Conservation (phyloP, 257 asterid genomes). For the Solanum pinnatisectum region DNA sequence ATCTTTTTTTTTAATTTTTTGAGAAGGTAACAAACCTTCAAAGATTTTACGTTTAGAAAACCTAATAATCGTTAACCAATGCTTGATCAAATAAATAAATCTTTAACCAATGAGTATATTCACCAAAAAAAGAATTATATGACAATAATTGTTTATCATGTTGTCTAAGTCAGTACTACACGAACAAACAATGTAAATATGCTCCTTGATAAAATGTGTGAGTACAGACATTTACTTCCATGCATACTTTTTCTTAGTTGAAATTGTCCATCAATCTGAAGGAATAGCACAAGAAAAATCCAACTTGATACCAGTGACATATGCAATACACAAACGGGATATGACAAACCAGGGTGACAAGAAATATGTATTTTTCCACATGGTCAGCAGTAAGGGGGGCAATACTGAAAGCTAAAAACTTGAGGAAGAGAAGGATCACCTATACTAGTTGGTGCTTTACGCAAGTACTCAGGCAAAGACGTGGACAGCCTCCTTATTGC, state of each 20-base stretch:
- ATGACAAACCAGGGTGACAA: neutral
- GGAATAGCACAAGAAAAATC: neutral
- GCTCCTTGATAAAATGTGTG: neutral
- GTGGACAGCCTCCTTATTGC: neutral
- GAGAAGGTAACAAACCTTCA: neutral
- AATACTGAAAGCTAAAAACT: neutral
- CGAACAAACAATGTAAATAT: neutral
- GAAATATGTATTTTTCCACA: neutral
- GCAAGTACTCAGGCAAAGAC: neutral
- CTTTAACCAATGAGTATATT: neutral
- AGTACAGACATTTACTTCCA: neutral
- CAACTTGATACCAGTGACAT: neutral
- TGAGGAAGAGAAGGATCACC: neutral
- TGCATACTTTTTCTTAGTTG: neutral
- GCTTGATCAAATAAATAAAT: neutral
- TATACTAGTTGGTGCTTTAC: neutral
- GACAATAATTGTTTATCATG: neutral
- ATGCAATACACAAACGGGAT: neutral
- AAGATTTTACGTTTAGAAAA: neutral
- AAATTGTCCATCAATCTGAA: neutral
- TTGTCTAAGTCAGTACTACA: neutral
- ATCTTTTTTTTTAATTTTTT: neutral
- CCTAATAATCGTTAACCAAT: neutral
- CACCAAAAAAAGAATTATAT: neutral
- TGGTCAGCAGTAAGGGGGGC: neutral